A percentile compares a stretch with the other conserved stretches of the same genome.
Evolutionary conservation across 1,139 yeast genomes (phyloP).

Genomic region (Hemisphaericaspora xylanilytica): DNA sequence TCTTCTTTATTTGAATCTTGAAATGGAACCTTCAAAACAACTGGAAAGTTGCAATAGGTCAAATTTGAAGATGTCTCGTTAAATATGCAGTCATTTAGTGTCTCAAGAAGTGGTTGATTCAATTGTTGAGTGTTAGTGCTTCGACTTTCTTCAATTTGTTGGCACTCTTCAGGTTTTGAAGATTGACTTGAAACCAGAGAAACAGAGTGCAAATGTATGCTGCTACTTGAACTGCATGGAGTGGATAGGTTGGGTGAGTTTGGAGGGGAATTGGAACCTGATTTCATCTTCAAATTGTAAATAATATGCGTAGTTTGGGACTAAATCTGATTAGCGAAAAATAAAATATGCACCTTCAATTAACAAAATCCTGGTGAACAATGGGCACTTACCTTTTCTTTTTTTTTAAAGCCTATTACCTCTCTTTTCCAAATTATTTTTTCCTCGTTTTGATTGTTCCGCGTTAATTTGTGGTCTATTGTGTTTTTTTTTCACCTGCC

Average conservation of each 20-base stretch:
- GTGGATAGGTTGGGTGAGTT: slow-evolving; percentile 9
- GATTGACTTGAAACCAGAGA: slow-evolving; percentile 10
- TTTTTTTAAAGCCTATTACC: too few species aligned
- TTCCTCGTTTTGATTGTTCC: too few species aligned
- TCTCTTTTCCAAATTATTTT: too few species aligned
- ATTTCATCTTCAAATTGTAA: too few species aligned
- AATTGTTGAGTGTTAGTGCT: neutral
- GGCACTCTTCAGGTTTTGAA: slow-evolving; percentile 4
- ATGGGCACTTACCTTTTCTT: neutral
- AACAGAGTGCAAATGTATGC: slow-evolving; percentile 8
- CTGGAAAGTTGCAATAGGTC: slow-evolving; percentile 13
- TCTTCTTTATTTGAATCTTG: neutral
- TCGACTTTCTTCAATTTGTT: neutral
- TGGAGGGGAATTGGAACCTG: slow-evolving; percentile 2
- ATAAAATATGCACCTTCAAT: too few species aligned
- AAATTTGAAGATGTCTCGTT: slow-evolving; percentile 8
- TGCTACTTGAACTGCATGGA: slow-evolving; percentile 9
- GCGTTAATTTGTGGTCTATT: too few species aligned
- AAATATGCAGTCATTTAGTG: slow-evolving; percentile 11
- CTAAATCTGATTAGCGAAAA: too few species aligned
- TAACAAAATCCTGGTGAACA: too few species aligned
- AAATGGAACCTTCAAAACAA: slow-evolving; percentile 9
- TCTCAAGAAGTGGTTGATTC: slow-evolving; percentile 9
- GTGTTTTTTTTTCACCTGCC: too few species aligned
- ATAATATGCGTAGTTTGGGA: too few species aligned